These are phyloP conservation scores for Geotrichum australiense DNA, from an alignment of 1,139 yeast genomes.

Conservation along the genomic window DNA sequence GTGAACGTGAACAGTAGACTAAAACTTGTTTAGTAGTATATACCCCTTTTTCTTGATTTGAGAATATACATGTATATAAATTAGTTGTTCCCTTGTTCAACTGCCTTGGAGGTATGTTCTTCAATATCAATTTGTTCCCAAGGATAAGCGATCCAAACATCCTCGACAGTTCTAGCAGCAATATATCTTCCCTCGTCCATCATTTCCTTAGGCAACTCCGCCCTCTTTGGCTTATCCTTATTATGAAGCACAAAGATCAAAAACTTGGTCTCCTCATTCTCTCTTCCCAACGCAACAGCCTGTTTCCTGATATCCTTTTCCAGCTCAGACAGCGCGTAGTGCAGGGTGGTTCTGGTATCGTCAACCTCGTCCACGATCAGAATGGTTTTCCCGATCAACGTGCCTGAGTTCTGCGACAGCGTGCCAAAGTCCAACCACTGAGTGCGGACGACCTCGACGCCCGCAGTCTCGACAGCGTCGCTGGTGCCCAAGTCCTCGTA, in stretches of 20 bases:
- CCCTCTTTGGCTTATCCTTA: constrained; percentile 82
- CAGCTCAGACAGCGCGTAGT: constrained; percentile 82
- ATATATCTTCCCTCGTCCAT: constrained; percentile 65
- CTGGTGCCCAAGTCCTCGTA: constrained; percentile 70
- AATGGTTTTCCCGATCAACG: constrained; percentile 72
- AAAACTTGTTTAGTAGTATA: too few relatives aligned
- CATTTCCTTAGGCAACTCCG: constrained; percentile 61
- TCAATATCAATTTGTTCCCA: constrained; percentile 95
- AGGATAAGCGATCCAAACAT: constrained; percentile 95
- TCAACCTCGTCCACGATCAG: constrained; percentile 91
- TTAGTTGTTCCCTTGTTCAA: constrained; percentile 59
- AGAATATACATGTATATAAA: neutral
- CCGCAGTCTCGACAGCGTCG: constrained; percentile 51
- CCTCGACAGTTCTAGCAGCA: constrained; percentile 88
- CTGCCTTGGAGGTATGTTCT: constrained; percentile 72
- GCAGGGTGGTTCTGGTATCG: constrained; percentile 91
- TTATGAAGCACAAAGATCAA: constrained; percentile 91
- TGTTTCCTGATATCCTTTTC: constrained; percentile 70
- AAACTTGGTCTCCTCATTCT: constrained; percentile 58
- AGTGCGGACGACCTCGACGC: constrained; percentile 83
- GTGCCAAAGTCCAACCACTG: constrained; percentile 88
- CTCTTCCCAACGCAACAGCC: constrained; percentile 45
- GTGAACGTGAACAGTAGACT: too few relatives aligned
- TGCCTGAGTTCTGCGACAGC: constrained; percentile 50
- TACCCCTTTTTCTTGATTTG: too few relatives aligned